Evolutionary conservation across 495 filamentous ascomycete species (phyloP).

Genomic region (Neohortaea acidophila): DNA sequence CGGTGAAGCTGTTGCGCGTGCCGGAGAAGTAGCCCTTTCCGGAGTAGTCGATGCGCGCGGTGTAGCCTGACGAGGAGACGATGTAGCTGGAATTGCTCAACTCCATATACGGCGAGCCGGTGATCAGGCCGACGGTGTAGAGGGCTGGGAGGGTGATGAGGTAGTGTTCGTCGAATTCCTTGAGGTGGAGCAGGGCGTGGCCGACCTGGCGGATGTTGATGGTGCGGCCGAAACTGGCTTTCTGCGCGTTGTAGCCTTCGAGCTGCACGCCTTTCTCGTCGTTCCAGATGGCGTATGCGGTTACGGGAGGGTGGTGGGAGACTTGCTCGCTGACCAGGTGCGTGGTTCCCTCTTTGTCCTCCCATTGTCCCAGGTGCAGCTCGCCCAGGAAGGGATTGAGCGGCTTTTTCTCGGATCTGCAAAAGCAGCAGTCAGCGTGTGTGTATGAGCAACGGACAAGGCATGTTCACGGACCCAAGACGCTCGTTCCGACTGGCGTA

Average conservation of each 20-base stretch:
- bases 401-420: conserved; percentile 97
- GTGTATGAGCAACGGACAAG: no score
- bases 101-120: conserved; percentile 81
- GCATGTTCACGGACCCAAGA: no score
- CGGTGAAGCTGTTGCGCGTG: conserved; percentile 86
- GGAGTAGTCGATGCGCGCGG: conserved; percentile 83
- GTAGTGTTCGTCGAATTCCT: conserved; percentile 56
- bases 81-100: conserved; percentile 73
- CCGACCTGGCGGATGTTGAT: conserved; percentile 95
- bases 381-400: conserved; percentile 65
- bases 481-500: conserved; percentile 86
- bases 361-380: conserved; percentile 79
- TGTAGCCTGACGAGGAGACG: conserved; percentile 67
- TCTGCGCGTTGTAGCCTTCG: conserved; percentile 96
- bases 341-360: conserved; percentile 52
- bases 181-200: conserved; percentile 71
- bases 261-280: conserved; percentile 66
- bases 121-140: conserved; percentile 88
- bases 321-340: conserved; percentile 62
- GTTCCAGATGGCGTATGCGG: conserved; percentile 86
- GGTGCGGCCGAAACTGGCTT: conserved; percentile 79
- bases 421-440: no score
- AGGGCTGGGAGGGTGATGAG: conserved; percentile 84
- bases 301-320: conserved; percentile 92
- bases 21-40: conserved; percentile 88